A percentile compares a stretch with the other conserved stretches of the same genome.
Evolutionary conservation across 1,284 basidiomycete species (phyloP).

Genomic region (Coniferiporia weirii): DNA sequence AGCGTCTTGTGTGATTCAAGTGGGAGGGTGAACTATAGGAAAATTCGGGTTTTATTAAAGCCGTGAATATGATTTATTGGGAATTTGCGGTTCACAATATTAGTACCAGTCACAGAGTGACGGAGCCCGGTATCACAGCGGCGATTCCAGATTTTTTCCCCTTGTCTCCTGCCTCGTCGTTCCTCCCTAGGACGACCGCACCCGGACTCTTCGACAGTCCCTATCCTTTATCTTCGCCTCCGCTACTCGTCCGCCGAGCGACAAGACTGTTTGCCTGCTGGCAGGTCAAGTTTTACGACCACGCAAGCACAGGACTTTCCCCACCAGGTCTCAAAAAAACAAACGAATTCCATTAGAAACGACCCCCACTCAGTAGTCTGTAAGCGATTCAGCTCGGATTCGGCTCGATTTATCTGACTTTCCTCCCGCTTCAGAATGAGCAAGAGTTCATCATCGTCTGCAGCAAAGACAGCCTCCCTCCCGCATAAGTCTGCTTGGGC

Average conservation of each 20-base stretch:
- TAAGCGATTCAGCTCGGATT: slow-evolving; percentile 29
- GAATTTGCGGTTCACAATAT: no score
- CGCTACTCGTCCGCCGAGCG: slow-evolving; percentile 9
- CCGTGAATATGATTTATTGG: no score
- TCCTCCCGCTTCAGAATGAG: slow-evolving; percentile 65
- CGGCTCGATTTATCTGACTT: slow-evolving; percentile 19
- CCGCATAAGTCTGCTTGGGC: slow-evolving; percentile 77
- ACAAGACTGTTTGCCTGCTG: slow-evolving; percentile 65
- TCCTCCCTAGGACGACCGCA: slow-evolving; percentile 15
- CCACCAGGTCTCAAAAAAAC: slow-evolving; percentile 13
- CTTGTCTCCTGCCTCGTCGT: slow-evolving; percentile 16
- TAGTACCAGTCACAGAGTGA: no score
- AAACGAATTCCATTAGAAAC: slow-evolving; percentile 10
- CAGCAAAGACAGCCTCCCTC: slow-evolving; percentile 67
- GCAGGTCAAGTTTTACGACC: slow-evolving; percentile 82
- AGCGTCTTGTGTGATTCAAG: no score
- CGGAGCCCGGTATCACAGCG: no score
- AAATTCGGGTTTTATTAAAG: no score
- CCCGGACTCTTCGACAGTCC: slow-evolving; percentile 10
- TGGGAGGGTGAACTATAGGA: no score
- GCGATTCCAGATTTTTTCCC: background rate
- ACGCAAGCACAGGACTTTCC: slow-evolving; percentile 33
- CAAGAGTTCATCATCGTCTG: slow-evolving; percentile 71
- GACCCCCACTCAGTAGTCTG: slow-evolving; percentile 41
- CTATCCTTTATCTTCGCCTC: slow-evolving; percentile 4